Conservation (phyloP, 495 filamentous ascomycete genomes). For the Penicillium manginii region DNA sequence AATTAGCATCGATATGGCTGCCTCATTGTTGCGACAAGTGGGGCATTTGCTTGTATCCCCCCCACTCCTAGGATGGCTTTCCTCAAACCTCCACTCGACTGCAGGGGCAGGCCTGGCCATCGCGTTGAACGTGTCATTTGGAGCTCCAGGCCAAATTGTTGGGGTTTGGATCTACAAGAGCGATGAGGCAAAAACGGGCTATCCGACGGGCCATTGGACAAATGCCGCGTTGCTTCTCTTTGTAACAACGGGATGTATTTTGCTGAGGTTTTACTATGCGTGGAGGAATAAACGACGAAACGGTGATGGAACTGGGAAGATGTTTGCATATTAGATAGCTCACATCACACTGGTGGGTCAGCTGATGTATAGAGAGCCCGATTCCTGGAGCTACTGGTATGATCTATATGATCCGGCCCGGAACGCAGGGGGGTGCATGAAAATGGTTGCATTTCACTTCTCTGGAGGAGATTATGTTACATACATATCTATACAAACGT, state of each 20-base stretch:
- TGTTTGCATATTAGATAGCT: constrained; percentile 36
- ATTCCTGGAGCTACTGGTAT: neutral
- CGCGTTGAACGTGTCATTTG: constrained; percentile 68
- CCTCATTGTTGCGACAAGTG: constrained; percentile 67
- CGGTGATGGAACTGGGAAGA: constrained; percentile 27
- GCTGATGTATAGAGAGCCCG: neutral
- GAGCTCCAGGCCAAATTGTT: constrained; percentile 69
- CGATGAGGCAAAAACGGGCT: constrained; percentile 60
- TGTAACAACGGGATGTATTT: constrained; percentile 39
- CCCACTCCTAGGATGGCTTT: constrained; percentile 70
- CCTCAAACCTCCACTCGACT: constrained; percentile 67
- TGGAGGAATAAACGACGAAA: constrained; percentile 34
- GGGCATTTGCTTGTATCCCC: constrained; percentile 63
- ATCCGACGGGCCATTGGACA: constrained; percentile 68
- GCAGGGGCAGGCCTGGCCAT: constrained; percentile 68
- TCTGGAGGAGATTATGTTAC: too few relatives aligned
- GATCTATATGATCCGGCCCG: too few relatives aligned
- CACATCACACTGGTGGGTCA: neutral
- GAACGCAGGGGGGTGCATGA: too few relatives aligned
- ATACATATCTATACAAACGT: too few relatives aligned
- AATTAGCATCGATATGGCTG: constrained; percentile 63
- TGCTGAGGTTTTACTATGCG: constrained; percentile 42
- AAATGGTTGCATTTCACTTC: too few relatives aligned
- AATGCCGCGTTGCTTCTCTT: constrained; percentile 54
- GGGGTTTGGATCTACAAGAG: constrained; percentile 75